These are phyloP conservation scores for Fallopia convolvulus DNA, from an alignment of 148 eudicot genomes.

Conservation along the genomic window DNA sequence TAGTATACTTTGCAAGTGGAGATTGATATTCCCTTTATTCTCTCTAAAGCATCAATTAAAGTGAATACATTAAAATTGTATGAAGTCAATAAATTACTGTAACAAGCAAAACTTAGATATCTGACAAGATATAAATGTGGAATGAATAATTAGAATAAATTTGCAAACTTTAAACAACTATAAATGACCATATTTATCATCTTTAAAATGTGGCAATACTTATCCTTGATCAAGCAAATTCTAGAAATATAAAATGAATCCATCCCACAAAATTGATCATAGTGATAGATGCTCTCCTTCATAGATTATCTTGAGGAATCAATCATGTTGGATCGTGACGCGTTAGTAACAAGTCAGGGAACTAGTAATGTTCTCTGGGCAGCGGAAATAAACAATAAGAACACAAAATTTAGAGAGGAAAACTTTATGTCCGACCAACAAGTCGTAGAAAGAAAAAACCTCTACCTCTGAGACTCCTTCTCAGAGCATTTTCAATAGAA, in stretches of 20 bases:
- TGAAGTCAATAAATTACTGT: background rate
- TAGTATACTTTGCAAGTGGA: background rate
- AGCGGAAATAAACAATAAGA: no score
- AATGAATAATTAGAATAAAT: background rate
- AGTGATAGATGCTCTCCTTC: background rate
- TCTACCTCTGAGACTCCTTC: no score
- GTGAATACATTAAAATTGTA: background rate
- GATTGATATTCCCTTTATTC: background rate
- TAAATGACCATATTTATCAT: background rate
- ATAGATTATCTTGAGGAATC: background rate
- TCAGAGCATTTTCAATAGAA: no score
- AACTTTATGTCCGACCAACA: no score
- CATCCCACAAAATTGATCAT: background rate
- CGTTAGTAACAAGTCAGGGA: no score
- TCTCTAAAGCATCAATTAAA: background rate
- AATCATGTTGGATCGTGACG: no score
- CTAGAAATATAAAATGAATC: background rate
- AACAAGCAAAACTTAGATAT: background rate
- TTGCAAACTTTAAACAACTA: background rate
- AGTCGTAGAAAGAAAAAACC: no score
- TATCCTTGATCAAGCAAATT: background rate
- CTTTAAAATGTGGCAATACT: background rate
- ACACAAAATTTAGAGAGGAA: no score
- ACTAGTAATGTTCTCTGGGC: no score
- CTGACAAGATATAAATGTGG: background rate